A percentile compares a stretch with the other conserved stretches of the same genome.
These are phyloP conservation scores for Hypoxylon sp. DNA, from an alignment of 2,329 filamentous ascomycete species.

Conservation along the genomic window DNA sequence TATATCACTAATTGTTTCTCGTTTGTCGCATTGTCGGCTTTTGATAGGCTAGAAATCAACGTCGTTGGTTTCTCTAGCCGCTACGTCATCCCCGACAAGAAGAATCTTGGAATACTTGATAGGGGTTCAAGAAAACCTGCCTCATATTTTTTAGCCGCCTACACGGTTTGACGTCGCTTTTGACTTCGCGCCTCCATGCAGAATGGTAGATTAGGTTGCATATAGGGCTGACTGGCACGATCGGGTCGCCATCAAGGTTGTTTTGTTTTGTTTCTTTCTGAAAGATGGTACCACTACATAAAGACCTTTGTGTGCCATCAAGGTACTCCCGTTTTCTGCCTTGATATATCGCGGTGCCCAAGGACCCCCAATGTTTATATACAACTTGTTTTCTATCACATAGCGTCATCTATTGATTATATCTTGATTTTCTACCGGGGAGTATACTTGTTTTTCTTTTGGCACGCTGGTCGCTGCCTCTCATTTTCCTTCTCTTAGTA, in stretches of 20 bases:
- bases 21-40: slow-evolving; percentile 1
- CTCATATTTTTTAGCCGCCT: too few relatives aligned
- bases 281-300: neutral
- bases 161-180: too few relatives aligned
- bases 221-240: slow-evolving; percentile 1
- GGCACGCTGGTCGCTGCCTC: slow-evolving; percentile 12
- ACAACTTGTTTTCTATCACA: too few relatives aligned
- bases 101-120: slow-evolving; percentile 13
- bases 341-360: too few relatives aligned
- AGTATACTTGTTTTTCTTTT: neutral
- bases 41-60: slow-evolving; percentile 27
- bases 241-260: slow-evolving; percentile 8
- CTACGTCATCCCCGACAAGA: slow-evolving; percentile 30
- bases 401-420: too few relatives aligned
- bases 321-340: too few relatives aligned
- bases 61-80: slow-evolving; percentile 13
- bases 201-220: neutral
- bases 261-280: slow-evolving; percentile 13
- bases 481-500: too few relatives aligned
- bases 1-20: slow-evolving; percentile 28
- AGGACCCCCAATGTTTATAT: too few relatives aligned
- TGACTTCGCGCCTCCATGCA: too few relatives aligned
- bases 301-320: slow-evolving; percentile 23
- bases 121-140: too few relatives aligned
- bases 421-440: slow-evolving; percentile 9